Evolutionary conservation across 1,284 basidiomycete species (phyloP), one percentile per base, ranked within the genome.

Genomic region (Chiua sp.): DNA sequence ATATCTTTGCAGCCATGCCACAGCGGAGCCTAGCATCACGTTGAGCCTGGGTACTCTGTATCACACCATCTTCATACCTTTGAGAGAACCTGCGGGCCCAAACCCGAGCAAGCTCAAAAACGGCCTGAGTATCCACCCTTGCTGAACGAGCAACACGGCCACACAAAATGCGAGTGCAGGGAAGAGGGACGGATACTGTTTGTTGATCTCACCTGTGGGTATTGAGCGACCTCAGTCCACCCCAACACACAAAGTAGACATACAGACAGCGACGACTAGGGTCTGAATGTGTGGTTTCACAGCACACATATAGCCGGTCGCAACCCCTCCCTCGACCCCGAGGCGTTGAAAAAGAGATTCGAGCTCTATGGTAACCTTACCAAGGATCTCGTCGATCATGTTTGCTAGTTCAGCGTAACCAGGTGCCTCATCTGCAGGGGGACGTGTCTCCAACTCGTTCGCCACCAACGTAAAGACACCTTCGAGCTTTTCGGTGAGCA

Each of bases 41-140:
- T 35, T 52, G 16, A 56, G 39, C 22, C 32, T 4, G 3, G 20
- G 20, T 7, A 8, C 20, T 44, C 42, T 13, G 12, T 3, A n/a
- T 7, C 5, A 12, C 4, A 44, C 1, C 12, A n/a, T 47, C 8
- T 13, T 16, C 56, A 3, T n/a, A 68, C 66, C 64, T 57, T 53
- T 69, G 13, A 68, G 7, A n/a, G 56, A 61, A 7, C 64, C 66
- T 1, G 1, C 4, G 18, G 56, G 61, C 5, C 66, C 64, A 1
- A 70, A 70, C 26, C 66, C 66, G 48, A 70, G 53, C 7, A 67
- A 1, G 0, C 33, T n/a, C 3, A 68, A 4, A 3, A 68, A 23
- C 1, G 54, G 55, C 22, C 28, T 4, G 8, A 70, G 47, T 16
- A 67, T 56, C 60, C 64, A 62, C 1, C 15, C 39, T 30, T 68